Evolutionary conservation across 2,329 filamentous ascomycete species (phyloP).

Genomic region (Ophiosphaerella herpotricha): DNA sequence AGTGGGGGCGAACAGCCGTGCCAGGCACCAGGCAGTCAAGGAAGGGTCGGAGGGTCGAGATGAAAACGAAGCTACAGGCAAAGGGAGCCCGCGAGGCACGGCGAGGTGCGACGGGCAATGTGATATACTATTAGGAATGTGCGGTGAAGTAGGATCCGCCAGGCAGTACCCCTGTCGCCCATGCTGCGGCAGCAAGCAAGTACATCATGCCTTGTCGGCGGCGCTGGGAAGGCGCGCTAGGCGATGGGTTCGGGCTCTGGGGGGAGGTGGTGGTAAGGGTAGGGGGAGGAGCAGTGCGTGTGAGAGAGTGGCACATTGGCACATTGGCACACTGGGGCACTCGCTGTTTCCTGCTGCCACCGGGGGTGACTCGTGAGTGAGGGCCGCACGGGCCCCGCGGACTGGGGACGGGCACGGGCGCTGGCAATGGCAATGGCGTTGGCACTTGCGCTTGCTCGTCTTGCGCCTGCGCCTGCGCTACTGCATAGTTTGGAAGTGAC

Average conservation of each 20-base stretch:
- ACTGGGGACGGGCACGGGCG: no score
- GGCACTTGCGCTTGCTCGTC: neutral
- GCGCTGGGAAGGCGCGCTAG: slow-evolving; percentile 26
- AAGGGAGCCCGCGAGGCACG: slow-evolving; percentile 21
- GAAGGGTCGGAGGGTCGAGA: neutral
- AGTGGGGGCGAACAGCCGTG: slow-evolving; percentile 25
- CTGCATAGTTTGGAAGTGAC: slow-evolving; percentile 29
- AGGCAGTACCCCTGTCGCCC: slow-evolving; percentile 28
- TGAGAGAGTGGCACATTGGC: no score
- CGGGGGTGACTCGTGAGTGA: slow-evolving; percentile 17
- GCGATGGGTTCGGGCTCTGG: slow-evolving; percentile 2
- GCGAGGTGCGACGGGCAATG: slow-evolving; percentile 27
- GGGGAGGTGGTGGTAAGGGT: no score
- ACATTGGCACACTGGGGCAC: no score
- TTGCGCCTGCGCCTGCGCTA: slow-evolving; percentile 27
- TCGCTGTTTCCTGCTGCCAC: slow-evolving; percentile 1
- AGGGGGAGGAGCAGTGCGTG: no score
- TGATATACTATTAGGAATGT: slow-evolving; percentile 35
- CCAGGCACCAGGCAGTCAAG: slow-evolving; percentile 8
- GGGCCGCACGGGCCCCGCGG: no score
- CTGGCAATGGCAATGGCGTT: neutral
- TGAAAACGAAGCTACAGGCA: slow-evolving; percentile 3
- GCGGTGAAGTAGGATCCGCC: slow-evolving; percentile 36
- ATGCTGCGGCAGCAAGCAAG: slow-evolving; percentile 31
- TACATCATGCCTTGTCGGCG: slow-evolving; percentile 32